Conservation (phyloP, 495 filamentous ascomycete species). For the Talaromyces nanjingensis region DNA sequence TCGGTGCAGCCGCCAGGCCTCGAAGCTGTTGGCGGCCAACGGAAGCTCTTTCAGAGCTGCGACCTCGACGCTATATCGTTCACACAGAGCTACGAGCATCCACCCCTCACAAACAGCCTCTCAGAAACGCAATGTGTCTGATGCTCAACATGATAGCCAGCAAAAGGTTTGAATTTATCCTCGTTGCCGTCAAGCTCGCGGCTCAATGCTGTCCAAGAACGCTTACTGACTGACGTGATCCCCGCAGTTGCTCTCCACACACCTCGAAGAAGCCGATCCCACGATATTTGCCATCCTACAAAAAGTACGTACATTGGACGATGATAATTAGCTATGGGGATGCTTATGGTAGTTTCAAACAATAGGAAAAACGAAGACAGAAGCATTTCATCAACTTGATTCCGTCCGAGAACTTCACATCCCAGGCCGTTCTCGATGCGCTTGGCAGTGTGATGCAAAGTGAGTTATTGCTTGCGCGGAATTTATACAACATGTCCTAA, state of each 20-base stretch:
- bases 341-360: slow-evolving; percentile 10
- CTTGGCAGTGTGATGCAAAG: slow-evolving; percentile 98
- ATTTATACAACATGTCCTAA: background rate
- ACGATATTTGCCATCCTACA: slow-evolving; percentile 79
- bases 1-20: slow-evolving; percentile 36
- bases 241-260: slow-evolving; percentile 66
- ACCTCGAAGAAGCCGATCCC: slow-evolving; percentile 80
- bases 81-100: slow-evolving; percentile 14
- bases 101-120: slow-evolving; percentile 16
- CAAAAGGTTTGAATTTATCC: slow-evolving; percentile 29
- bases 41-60: slow-evolving; percentile 19
- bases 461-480: slow-evolving; percentile 30
- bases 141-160: slow-evolving; percentile 31
- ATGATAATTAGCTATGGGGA: background rate
- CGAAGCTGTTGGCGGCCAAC: slow-evolving; percentile 25
- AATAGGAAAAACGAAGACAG: slow-evolving; percentile 94
- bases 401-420: slow-evolving; percentile 98
- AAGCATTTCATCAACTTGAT: slow-evolving; percentile 98
- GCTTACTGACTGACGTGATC: background rate
- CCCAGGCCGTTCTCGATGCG: slow-evolving; percentile 91
- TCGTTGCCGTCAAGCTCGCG: background rate
- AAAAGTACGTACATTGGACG: slow-evolving; percentile 52
- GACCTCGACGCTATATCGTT: slow-evolving; percentile 8
- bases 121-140: slow-evolving; percentile 32
- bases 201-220: background rate